Conservation (phyloP, 495 filamentous ascomycete genomes). For the Daldinia vernicosa region DNA sequence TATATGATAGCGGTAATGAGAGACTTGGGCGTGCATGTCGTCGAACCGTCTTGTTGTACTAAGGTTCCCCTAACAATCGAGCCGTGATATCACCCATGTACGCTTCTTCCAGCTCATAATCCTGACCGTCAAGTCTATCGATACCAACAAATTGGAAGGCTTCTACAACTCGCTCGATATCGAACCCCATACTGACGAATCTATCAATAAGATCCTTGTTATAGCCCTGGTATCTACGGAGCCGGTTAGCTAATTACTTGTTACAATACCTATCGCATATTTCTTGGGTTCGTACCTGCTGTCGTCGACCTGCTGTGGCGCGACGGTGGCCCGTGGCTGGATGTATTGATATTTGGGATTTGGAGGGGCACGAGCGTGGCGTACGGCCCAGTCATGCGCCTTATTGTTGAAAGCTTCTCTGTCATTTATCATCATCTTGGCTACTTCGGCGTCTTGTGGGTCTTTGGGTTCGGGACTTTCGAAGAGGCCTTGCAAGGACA, state of each 20-base stretch:
- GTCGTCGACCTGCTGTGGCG: constrained; percentile 47
- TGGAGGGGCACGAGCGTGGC: constrained; percentile 81
- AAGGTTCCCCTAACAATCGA: constrained; percentile 77
- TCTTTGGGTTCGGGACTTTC: constrained; percentile 95
- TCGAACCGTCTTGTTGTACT: background rate
- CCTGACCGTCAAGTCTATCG: constrained; percentile 75
- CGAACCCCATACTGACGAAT: constrained; percentile 95
- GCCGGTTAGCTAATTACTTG: constrained; percentile 5
- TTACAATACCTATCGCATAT: background rate
- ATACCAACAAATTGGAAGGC: constrained; percentile 87
- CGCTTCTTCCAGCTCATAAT: constrained; percentile 84
- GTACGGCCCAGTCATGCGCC: constrained; percentile 89
- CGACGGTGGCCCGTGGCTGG: constrained; percentile 23
- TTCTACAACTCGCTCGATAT: constrained; percentile 84
- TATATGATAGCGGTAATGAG: background rate
- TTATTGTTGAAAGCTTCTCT: constrained; percentile 82
- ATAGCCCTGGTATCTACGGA: constrained; percentile 83
- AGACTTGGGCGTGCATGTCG: background rate
- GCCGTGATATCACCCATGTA: constrained; percentile 92
- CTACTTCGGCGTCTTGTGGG: constrained; percentile 96
- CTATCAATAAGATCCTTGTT: constrained; percentile 84
- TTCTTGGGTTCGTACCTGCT: constrained; percentile 46
- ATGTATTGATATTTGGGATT: constrained; percentile 46
- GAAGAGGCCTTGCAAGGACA: constrained; percentile 92
- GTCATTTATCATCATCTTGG: constrained; percentile 83